These are phyloP conservation scores for Monilinia polystroma DNA, from an alignment of 2,329 filamentous ascomycete species.

Conservation along the genomic window DNA sequence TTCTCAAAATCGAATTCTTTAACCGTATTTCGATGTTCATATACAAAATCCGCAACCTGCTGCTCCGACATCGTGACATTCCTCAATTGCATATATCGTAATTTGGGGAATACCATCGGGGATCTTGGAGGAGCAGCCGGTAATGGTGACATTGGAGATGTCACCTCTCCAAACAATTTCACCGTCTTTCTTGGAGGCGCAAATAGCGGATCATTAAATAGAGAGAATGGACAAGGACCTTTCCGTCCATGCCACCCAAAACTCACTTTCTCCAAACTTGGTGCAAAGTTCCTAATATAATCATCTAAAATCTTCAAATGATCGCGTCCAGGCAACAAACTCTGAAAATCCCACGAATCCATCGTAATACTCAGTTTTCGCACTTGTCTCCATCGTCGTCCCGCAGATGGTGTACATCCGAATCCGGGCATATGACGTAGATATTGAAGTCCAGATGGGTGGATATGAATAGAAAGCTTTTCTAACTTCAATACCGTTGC, in stretches of 20 bases:
- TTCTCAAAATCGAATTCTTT: conserved; percentile 79
- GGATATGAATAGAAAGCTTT: conserved; percentile 72
- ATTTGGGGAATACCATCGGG: conserved; percentile 63
- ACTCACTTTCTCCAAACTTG: conserved; percentile 64
- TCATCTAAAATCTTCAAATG: conserved; percentile 78
- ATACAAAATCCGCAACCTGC: conserved; percentile 69
- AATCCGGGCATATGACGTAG: conserved; percentile 73
- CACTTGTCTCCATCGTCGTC: conserved; percentile 75
- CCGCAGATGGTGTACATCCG: conserved; percentile 70
- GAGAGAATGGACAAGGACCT: conserved; percentile 71
- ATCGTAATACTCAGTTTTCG: conserved; percentile 70
- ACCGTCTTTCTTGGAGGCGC: conserved; percentile 52
- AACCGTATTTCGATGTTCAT: conserved; percentile 64
- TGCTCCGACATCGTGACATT: conserved; percentile 70
- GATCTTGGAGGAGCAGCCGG: conserved; percentile 53
- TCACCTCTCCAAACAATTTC: conserved; percentile 65
- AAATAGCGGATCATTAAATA: conserved; percentile 65
- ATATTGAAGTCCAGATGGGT: conserved; percentile 74
- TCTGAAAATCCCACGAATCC: conserved; percentile 66
- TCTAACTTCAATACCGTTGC: conserved; percentile 63
- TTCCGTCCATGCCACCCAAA: conserved; percentile 75
- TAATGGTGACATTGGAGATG: conserved; percentile 62
- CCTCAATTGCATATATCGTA: conserved; percentile 68
- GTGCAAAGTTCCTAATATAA: conserved; percentile 70
- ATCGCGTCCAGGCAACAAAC: conserved; percentile 59